Conservation (phyloP, 2,329 filamentous ascomycete genomes). For the Calonectria honghensis region DNA sequence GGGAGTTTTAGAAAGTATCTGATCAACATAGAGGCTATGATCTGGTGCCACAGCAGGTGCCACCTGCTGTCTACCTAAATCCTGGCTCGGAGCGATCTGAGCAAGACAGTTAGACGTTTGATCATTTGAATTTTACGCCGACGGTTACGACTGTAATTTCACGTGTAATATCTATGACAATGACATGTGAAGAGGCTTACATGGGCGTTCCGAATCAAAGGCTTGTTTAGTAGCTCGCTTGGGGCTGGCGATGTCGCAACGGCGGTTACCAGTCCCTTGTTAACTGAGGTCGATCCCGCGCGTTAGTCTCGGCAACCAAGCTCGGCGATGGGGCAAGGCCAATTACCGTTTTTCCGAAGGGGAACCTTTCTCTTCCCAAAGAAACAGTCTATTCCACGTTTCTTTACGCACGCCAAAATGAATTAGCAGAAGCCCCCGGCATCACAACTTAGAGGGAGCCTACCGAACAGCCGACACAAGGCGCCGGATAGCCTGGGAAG, state of each 20-base stretch:
- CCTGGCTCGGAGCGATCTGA: not conserved
- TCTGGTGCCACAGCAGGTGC: not conserved
- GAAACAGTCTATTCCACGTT: slow-evolving; percentile 37
- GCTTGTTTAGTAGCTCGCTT: slow-evolving; percentile 19
- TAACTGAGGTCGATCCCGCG: slow-evolving; percentile 36
- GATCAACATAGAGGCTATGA: slow-evolving; percentile 45
- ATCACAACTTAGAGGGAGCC: not conserved
- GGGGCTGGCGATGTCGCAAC: not conserved
- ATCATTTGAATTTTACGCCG: slow-evolving; percentile 7
- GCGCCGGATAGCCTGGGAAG: slow-evolving; percentile 45
- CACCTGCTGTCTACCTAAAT: not conserved
- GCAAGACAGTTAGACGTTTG: not conserved
- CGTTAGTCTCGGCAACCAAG: slow-evolving; percentile 32
- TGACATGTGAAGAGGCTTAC: slow-evolving; percentile 13
- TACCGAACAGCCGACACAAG: slow-evolving; percentile 47
- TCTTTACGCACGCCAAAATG: not conserved
- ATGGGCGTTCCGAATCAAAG: not conserved
- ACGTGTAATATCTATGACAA: not conserved
- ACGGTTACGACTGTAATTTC: not conserved
- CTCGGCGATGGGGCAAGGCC: not conserved
- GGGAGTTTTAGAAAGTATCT: slow-evolving; percentile 33
- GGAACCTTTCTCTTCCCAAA: slow-evolving; percentile 50
- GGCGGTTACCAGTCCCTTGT: slow-evolving; percentile 38
- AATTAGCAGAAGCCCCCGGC: not conserved
- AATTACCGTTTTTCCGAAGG: slow-evolving; percentile 46